Percentiles rank a stretch among this genome's conserved stretches.
phyloP scores from a whole-genome alignment of 2,329 filamentous ascomycete species.

The Xylariales sp. region DNA sequence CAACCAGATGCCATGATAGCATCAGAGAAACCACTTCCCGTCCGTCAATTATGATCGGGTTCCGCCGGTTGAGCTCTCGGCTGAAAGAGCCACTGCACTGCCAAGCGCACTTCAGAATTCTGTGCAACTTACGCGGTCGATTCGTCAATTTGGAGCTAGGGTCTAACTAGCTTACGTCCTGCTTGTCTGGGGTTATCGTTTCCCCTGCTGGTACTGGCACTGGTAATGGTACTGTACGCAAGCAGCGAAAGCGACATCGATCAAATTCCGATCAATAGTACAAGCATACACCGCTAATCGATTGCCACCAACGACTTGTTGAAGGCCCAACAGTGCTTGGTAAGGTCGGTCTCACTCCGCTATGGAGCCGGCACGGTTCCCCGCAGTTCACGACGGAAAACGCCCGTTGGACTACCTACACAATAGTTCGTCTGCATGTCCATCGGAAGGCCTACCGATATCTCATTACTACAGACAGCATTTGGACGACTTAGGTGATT shows the following conservation, averaged over 20 bases:
- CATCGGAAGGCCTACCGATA: no score
- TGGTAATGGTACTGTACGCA: background rate
- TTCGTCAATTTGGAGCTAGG: constrained; percentile 4
- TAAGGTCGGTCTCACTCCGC: no score
- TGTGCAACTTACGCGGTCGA: constrained; percentile 2
- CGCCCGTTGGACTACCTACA: no score
- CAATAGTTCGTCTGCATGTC: no score
- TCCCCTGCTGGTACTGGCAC: background rate
- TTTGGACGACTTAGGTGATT: no score
- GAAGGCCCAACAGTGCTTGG: no score
- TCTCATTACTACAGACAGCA: no score
- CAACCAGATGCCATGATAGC: background rate
- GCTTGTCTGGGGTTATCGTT: constrained; percentile 6
- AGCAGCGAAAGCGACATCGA: background rate
- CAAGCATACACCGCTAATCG: no score
- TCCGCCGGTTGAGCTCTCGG: constrained; percentile 4
- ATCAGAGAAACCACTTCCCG: background rate
- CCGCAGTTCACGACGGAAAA: no score
- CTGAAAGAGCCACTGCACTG: background rate
- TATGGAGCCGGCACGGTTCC: no score
- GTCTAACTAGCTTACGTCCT: constrained; percentile 8
- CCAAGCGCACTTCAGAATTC: no score
- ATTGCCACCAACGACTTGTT: no score
- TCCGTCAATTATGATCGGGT: background rate
- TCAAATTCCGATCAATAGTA: background rate